Conservation (phyloP, 306 rosid species). For the Cyclanthera cordifolia region DNA sequence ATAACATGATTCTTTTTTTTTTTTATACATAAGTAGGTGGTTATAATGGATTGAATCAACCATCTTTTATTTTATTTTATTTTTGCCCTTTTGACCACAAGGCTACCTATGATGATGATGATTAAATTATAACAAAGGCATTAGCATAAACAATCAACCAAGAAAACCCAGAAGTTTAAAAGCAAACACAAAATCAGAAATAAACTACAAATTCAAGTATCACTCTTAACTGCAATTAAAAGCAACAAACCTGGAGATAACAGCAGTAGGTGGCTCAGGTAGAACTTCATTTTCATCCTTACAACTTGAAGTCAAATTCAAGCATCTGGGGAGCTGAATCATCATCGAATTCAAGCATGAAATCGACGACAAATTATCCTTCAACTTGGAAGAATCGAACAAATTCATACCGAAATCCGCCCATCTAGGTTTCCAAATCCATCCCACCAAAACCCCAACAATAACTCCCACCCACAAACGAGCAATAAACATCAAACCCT, state of each 20-base stretch:
- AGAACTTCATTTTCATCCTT: slow-evolving; percentile 13
- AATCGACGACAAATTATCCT: slow-evolving; percentile 16
- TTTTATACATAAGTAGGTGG: too few relatives aligned
- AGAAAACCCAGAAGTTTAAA: neutral
- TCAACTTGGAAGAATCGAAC: slow-evolving; percentile 22
- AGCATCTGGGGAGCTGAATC: slow-evolving; percentile 29
- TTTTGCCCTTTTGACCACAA: too few relatives aligned
- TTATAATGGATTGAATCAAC: too few relatives aligned
- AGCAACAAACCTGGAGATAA: slow-evolving; percentile 37
- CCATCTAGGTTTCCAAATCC: slow-evolving; percentile 98
- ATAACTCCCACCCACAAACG: slow-evolving; percentile 74
- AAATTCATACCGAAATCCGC: slow-evolving; percentile 32
- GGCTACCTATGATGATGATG: too few relatives aligned
- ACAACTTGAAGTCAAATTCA: slow-evolving; percentile 25
- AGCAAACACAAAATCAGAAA: slow-evolving; percentile 4
- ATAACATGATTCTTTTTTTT: neutral
- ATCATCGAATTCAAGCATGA: slow-evolving; percentile 28
- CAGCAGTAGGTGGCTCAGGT: slow-evolving; percentile 17
- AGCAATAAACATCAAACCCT: slow-evolving; percentile 34
- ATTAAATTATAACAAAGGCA: too few relatives aligned
- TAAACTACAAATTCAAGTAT: neutral
- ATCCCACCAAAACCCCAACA: slow-evolving; percentile 71
- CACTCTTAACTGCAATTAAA: neutral
- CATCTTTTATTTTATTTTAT: too few relatives aligned
- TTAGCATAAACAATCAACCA: neutral